Percentiles rank a stretch among this genome's conserved stretches.
Conservation (phyloP, 192 early-diverging fungal genomes). For the Linderina pennispora region DNA sequence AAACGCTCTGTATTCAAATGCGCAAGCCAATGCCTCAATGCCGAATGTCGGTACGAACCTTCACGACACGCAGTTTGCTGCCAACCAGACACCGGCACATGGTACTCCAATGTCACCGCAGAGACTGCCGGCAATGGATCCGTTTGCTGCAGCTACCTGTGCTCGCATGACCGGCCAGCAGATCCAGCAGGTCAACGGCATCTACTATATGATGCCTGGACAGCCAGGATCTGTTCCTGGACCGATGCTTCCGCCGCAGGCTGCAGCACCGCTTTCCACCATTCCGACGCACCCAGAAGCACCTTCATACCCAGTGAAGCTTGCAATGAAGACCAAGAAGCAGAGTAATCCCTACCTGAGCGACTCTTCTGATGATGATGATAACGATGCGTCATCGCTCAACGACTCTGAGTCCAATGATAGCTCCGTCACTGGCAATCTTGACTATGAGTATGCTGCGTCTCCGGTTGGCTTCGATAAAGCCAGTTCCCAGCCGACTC, state of each 20-base stretch:
- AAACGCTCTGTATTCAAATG: constrained; percentile 3
- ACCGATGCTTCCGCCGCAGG: not conserved
- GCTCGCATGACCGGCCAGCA: constrained; percentile 5
- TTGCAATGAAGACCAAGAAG: constrained; percentile 15
- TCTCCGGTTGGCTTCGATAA: too few relatives aligned
- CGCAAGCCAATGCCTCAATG: constrained; percentile 28
- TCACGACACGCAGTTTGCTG: constrained; percentile 2
- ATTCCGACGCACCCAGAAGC: too few relatives aligned
- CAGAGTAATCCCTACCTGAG: constrained; percentile 33
- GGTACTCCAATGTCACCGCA: not conserved
- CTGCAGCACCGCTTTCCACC: constrained; percentile 10
- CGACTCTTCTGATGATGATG: constrained; percentile 22
- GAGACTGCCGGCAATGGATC: too few relatives aligned
- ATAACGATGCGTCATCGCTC: too few relatives aligned
- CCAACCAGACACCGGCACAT: not conserved
- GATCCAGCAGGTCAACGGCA: too few relatives aligned
- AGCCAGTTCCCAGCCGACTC: too few relatives aligned
- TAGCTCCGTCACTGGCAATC: constrained; percentile 10
- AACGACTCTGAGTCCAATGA: constrained; percentile 10
- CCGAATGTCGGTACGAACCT: constrained; percentile 20
- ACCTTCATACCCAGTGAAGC: too few relatives aligned
- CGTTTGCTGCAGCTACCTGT: constrained; percentile 1
- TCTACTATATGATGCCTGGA: not conserved
- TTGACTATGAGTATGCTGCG: too few relatives aligned
- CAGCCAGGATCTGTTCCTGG: too few relatives aligned